phyloP scores from a whole-genome alignment of 2,329 filamentous ascomycete genomes.

The Cordyceps farinosa region DNA sequence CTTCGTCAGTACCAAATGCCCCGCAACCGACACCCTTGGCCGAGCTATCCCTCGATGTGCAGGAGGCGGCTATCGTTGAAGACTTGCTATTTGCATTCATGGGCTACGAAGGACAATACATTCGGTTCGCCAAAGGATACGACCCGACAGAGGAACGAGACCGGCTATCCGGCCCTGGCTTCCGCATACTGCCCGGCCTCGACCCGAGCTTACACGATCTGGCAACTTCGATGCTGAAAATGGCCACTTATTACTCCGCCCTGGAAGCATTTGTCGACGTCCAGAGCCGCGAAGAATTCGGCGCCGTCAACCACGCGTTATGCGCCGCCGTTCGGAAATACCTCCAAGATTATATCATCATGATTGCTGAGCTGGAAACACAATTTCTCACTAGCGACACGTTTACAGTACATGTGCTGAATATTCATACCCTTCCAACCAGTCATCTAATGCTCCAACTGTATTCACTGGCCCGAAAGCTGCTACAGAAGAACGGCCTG shows the following conservation, averaged over 20 bases:
- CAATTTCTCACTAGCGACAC: slow-evolving; percentile 84
- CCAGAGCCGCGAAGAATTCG: slow-evolving; percentile 88
- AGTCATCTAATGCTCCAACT: slow-evolving; percentile 88
- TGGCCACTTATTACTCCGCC: slow-evolving; percentile 89
- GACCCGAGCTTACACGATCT: slow-evolving; percentile 90
- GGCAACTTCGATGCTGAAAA: slow-evolving; percentile 82
- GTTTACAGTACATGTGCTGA: slow-evolving; percentile 90
- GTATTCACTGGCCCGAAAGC: slow-evolving; percentile 80
- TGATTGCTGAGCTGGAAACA: slow-evolving; percentile 90
- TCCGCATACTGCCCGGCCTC: slow-evolving; percentile 74
- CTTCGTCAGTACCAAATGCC: slow-evolving; percentile 68
- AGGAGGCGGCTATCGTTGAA: slow-evolving; percentile 84
- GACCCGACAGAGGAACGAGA: slow-evolving; percentile 83
- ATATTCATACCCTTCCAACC: slow-evolving; percentile 85
- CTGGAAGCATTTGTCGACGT: slow-evolving; percentile 92
- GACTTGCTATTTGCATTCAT: slow-evolving; percentile 94
- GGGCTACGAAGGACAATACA: slow-evolving; percentile 98
- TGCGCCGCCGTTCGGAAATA: slow-evolving; percentile 92
- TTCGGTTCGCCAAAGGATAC: slow-evolving; percentile 79
- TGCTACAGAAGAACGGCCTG: slow-evolving; percentile 82
- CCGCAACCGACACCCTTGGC: slow-evolving; percentile 67
- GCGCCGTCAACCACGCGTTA: slow-evolving; percentile 89
- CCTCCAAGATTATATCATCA: slow-evolving; percentile 87
- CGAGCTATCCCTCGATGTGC: slow-evolving; percentile 71
- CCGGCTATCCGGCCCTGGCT: slow-evolving; percentile 76